A percentile compares a stretch with the other conserved stretches of the same genome.
Evolutionary conservation across 352 stramenopile genomes (phyloP).

Genomic region (Globisporangium parvum): DNA sequence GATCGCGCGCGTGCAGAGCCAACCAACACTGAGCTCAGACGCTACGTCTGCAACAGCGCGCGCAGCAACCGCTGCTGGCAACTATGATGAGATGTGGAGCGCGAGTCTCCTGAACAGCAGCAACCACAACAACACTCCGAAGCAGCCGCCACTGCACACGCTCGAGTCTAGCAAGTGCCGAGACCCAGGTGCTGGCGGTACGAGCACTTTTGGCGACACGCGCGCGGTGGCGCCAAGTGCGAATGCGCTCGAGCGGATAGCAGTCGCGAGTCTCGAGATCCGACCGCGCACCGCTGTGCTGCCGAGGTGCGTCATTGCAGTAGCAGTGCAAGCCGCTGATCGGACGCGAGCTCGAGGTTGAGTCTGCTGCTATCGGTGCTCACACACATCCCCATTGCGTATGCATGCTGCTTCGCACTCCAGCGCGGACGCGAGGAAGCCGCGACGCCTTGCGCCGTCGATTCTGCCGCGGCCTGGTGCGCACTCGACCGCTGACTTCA

Average conservation of each 20-base stretch:
- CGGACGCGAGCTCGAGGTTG: too few species aligned
- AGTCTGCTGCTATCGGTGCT: not conserved
- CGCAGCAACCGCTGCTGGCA: constrained; percentile 8
- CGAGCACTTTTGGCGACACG: not conserved
- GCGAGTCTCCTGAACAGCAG: constrained; percentile 32
- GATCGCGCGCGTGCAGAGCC: constrained; percentile 31
- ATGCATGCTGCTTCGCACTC: not conserved
- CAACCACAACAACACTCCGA: not conserved
- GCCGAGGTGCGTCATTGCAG: constrained; percentile 1
- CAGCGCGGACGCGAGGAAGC: constrained; percentile 21
- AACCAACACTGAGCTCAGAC: constrained; percentile 14
- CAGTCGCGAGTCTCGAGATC: constrained; percentile 22
- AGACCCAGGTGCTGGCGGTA: not conserved
- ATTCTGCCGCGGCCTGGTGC: constrained; percentile 28
- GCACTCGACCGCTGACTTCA: constrained; percentile 21
- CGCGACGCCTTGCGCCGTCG: constrained; percentile 25
- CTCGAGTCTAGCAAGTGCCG: constrained; percentile 7
- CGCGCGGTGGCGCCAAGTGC: not conserved
- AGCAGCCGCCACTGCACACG: not conserved
- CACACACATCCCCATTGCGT: not conserved
- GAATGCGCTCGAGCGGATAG: constrained; percentile 25
- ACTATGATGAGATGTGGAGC: constrained; percentile 69
- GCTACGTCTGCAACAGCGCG: constrained; percentile 2
- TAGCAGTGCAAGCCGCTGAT: too few species aligned
- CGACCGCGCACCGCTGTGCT: constrained; percentile 10